Evolutionary conservation across 2,329 filamentous ascomycete species (phyloP).

Genomic region (Macrophomina phaseolina): DNA sequence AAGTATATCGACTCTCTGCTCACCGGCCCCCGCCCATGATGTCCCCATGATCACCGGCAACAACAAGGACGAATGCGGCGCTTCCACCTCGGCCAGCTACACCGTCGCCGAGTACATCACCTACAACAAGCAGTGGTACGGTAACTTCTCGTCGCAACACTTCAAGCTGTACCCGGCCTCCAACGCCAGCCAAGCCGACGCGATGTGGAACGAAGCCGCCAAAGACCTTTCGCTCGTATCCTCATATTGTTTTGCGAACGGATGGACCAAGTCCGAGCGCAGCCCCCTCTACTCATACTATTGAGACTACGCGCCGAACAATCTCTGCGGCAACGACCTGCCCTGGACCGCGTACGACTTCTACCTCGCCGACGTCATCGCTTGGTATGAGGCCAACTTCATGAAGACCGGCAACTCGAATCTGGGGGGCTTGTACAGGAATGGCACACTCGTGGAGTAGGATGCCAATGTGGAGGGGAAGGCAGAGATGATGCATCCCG

Average conservation of each 20-base stretch:
- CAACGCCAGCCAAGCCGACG: conserved; percentile 31
- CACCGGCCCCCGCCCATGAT: conserved; percentile 35
- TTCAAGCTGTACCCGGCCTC: conserved; percentile 33
- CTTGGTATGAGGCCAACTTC: conserved; percentile 45
- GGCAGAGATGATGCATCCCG: background rate
- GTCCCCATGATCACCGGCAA: conserved; percentile 41
- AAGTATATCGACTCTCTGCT: conserved; percentile 36
- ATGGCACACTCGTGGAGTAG: background rate
- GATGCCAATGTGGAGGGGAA: background rate
- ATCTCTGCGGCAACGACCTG: conserved; percentile 40
- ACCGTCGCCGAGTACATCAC: conserved; percentile 32
- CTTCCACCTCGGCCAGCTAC: conserved; percentile 33
- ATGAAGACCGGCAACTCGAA: conserved; percentile 39
- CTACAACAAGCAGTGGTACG: conserved; percentile 30
- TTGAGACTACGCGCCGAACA: conserved; percentile 47
- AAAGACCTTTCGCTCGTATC: conserved; percentile 36
- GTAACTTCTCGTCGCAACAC: conserved; percentile 27
- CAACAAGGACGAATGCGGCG: conserved; percentile 39
- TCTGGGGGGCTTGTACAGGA: conserved; percentile 7
- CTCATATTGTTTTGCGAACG: conserved; percentile 33
- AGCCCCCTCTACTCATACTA: conserved; percentile 45
- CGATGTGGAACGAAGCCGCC: conserved; percentile 33
- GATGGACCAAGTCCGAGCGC: conserved; percentile 31
- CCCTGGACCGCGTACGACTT: conserved; percentile 40
- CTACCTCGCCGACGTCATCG: conserved; percentile 39